These are phyloP conservation scores for Hemileccinum impolitum DNA, from an alignment of 768 basidiomycete species.

Conservation along the genomic window DNA sequence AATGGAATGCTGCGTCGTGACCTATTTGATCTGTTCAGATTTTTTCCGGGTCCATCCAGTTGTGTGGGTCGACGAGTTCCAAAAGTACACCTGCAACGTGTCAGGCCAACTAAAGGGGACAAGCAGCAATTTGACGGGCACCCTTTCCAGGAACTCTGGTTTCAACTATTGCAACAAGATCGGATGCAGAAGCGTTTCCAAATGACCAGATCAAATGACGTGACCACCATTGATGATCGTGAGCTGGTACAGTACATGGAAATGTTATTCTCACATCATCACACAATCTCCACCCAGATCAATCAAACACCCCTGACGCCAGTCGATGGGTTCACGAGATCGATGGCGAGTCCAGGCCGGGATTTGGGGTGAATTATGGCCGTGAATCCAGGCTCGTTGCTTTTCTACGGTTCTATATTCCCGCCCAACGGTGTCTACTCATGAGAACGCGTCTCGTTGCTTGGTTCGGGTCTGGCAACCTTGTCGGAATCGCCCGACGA, in stretches of 20 bases:
- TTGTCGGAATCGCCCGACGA: constrained; percentile 23
- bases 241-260: constrained; percentile 1
- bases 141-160: no score
- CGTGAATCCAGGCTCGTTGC: neutral
- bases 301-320: neutral
- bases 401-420: constrained; percentile 41
- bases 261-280: neutral
- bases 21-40: constrained; percentile 32
- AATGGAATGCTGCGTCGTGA: neutral
- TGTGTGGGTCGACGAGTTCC: no score
- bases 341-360: neutral
- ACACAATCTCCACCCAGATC: constrained; percentile 13
- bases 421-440: constrained; percentile 51
- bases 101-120: no score
- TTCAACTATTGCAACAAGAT: no score
- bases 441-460: constrained; percentile 21
- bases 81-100: no score
- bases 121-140: no score
- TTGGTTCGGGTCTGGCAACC: constrained; percentile 26
- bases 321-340: neutral
- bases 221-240: constrained; percentile 37
- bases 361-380: no score
- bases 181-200: constrained; percentile 17
- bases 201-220: constrained; percentile 48
- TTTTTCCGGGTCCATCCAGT: constrained; percentile 37